Evolutionary conservation across 2,329 filamentous ascomycete genomes (phyloP).

Genomic region (Xenoacremonium recifei): DNA sequence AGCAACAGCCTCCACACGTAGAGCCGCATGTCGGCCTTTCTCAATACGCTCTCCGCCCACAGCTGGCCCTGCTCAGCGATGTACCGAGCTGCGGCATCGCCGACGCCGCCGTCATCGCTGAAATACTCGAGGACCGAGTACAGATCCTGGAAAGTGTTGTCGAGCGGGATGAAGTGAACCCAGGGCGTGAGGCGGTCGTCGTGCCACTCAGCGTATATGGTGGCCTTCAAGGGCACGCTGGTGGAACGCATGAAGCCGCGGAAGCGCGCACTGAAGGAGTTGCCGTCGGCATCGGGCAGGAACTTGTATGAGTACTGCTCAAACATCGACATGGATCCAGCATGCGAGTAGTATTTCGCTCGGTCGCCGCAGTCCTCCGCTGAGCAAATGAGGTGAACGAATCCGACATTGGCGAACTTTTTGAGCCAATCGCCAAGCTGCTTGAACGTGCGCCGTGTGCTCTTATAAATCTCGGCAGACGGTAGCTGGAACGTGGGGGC

Average conservation of each 20-base stretch:
- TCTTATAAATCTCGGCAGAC: conserved; percentile 40
- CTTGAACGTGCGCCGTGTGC: conserved; percentile 30
- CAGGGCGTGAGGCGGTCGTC: conserved; percentile 67
- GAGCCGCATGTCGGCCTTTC: conserved; percentile 64
- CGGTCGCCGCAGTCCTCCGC: conserved; percentile 39
- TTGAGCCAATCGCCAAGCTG: conserved; percentile 42
- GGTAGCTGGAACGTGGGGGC: conserved; percentile 51
- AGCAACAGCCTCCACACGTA: conserved; percentile 62
- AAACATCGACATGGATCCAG: conserved; percentile 39
- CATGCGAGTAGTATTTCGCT: conserved; percentile 32
- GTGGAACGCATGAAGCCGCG: conserved; percentile 62
- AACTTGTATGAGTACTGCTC: conserved; percentile 60
- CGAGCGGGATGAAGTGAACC: conserved; percentile 71
- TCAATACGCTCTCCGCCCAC: conserved; percentile 62
- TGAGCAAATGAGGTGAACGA: conserved; percentile 40
- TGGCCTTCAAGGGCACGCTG: conserved; percentile 67
- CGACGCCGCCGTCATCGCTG: conserved; percentile 43
- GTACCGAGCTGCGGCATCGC: conserved; percentile 55
- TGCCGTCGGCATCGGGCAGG: conserved; percentile 70
- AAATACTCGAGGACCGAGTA: conserved; percentile 67
- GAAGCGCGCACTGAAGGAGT: conserved; percentile 62
- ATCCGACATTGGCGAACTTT: conserved; percentile 42
- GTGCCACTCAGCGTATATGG: conserved; percentile 74
- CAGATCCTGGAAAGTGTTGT: conserved; percentile 65
- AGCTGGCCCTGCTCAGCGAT: conserved; percentile 59